Percentiles rank a stretch among this genome's conserved stretches.
Conservation (phyloP, 1,284 basidiomycete species). For the Ceratobasidium sp. region DNA sequence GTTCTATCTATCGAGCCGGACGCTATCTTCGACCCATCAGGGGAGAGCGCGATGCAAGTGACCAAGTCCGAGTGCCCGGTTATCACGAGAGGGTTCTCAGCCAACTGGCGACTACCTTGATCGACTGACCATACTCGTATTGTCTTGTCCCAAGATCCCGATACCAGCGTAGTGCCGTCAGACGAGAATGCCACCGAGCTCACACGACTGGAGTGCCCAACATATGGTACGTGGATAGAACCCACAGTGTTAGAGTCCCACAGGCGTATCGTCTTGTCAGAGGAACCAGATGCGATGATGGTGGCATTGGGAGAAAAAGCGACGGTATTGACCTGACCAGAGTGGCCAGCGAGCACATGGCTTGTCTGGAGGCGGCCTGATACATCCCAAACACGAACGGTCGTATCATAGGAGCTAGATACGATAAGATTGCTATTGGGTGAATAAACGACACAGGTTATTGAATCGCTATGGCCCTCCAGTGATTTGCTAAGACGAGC, state of each 20-base stretch:
- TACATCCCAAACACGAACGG: conserved; percentile 16
- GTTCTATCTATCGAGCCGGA: conserved; percentile 29
- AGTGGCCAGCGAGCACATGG: conserved; percentile 48
- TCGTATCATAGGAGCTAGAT: background rate
- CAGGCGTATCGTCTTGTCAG: background rate
- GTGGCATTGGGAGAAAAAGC: conserved; percentile 18
- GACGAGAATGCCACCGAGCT: conserved; percentile 25
- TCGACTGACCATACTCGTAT: conserved; percentile 36
- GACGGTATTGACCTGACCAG: background rate
- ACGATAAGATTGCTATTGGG: conserved; percentile 17
- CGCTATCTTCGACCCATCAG: conserved; percentile 7
- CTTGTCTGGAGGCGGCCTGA: conserved; percentile 6
- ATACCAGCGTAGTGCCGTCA: conserved; percentile 14
- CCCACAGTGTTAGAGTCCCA: background rate
- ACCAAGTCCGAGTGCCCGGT: conserved; percentile 19
- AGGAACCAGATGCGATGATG: conserved; percentile 17
- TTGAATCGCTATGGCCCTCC: background rate
- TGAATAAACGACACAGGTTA: conserved; percentile 12
- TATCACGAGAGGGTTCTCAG: background rate
- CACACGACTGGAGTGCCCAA: conserved; percentile 1
- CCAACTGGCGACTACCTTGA: background rate
- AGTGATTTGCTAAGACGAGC: background rate
- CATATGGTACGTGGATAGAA: background rate
- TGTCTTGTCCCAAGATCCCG: conserved; percentile 10
- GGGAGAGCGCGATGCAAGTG: conserved; percentile 30